A percentile compares a stretch with the other conserved stretches of the same genome.
Conservation (phyloP, 1,139 yeast genomes). For the Cylindricascospora bacillispora region DNA sequence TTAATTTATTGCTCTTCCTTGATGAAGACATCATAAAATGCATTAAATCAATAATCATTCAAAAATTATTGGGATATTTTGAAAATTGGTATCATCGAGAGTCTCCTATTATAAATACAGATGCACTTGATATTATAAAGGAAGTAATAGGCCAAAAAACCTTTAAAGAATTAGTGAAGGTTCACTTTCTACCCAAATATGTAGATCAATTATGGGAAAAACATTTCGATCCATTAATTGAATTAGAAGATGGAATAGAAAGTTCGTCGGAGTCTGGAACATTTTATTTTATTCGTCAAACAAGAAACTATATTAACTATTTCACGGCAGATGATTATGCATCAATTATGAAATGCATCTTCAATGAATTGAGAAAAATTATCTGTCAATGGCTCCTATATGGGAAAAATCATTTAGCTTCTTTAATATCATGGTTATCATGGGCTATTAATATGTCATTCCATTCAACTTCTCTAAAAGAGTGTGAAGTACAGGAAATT, state of each 20-base stretch:
- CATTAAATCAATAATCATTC: no score
- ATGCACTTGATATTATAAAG: conserved; percentile 26
- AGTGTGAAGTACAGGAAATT: conserved; percentile 7
- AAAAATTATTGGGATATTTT: conserved; percentile 26
- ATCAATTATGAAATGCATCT: conserved; percentile 9
- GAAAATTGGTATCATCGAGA: conserved; percentile 27
- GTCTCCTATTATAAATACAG: conserved; percentile 9
- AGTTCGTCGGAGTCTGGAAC: conserved; percentile 6
- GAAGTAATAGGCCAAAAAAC: conserved; percentile 28
- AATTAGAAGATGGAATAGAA: conserved; percentile 10
- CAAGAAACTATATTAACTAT: conserved; percentile 7
- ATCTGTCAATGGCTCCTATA: conserved; percentile 20
- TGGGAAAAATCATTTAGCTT: no score
- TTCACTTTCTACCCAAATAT: conserved; percentile 27
- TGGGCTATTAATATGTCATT: conserved; percentile 13
- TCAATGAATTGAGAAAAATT: conserved; percentile 15
- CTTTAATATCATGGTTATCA: conserved; percentile 18
- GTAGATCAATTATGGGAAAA: conserved; percentile 17
- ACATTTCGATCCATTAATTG: conserved; percentile 17
- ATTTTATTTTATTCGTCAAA: conserved; percentile 7
- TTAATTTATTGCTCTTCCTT: no score
- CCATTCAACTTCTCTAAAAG: conserved; percentile 5
- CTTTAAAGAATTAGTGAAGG: conserved; percentile 17
- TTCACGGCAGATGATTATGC: conserved; percentile 8
- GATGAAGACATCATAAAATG: no score